Evolutionary conservation across 345 rosid genomes (phyloP).

Genomic region (Gossypium raimondii): DNA sequence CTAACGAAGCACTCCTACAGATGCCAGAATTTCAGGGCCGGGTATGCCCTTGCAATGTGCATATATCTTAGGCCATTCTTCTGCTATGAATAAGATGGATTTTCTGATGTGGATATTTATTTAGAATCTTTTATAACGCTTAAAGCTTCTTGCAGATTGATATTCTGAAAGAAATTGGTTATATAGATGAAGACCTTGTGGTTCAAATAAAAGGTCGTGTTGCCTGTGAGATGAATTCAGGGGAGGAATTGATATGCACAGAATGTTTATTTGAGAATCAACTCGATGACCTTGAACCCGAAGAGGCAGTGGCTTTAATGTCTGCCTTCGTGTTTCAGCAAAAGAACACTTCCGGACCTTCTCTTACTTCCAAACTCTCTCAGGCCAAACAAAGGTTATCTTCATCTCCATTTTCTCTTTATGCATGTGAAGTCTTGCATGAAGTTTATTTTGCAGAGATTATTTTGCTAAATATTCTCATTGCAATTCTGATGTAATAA

Average conservation of each 20-base stretch:
- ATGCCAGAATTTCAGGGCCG: constrained; percentile 97
- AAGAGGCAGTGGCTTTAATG: constrained; percentile 98
- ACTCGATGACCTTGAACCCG: constrained; percentile 84
- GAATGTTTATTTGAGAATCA: constrained; percentile 95
- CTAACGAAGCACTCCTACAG: constrained; percentile 87
- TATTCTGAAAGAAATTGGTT: constrained; percentile 80
- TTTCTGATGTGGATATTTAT: constrained; percentile 6
- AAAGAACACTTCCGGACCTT: constrained; percentile 77
- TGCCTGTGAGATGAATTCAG: constrained; percentile 99
- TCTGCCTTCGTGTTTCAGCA: constrained; percentile 98
- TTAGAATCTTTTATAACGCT: constrained; percentile 21
- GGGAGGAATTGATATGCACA: constrained; percentile 91
- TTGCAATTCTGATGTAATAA: not conserved
- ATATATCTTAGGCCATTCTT: constrained; percentile 1
- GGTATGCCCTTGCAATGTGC: constrained; percentile 39
- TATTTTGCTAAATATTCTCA: not conserved
- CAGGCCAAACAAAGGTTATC: constrained; percentile 69
- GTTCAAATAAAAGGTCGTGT: constrained; percentile 97
- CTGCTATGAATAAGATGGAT: constrained; percentile 15
- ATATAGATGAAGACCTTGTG: constrained; percentile 80
- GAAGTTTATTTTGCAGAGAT: not conserved
- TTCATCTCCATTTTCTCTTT: not conserved
- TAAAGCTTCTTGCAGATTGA: constrained; percentile 57
- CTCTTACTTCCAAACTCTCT: constrained; percentile 71
- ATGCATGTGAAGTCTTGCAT: not conserved